A percentile compares a stretch with the other conserved stretches of the same genome.
Evolutionary conservation across 169 alveolate genomes (phyloP).

Genomic region (Plasmodium cynomolgi): DNA sequence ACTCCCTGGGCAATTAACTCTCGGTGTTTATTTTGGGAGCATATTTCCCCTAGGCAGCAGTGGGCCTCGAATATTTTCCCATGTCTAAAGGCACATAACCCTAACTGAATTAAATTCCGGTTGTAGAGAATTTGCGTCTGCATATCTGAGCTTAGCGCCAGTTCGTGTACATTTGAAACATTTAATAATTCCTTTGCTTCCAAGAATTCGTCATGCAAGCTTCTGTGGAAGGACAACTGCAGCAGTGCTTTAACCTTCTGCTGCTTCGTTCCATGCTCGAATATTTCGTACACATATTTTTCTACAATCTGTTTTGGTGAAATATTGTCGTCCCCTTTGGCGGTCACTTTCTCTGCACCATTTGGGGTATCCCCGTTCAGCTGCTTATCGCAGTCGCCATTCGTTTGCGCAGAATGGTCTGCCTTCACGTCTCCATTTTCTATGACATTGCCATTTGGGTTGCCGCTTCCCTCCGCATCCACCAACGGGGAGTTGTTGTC

Average conservation of each 20-base stretch:
- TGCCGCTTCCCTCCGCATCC: not conserved
- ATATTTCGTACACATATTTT: constrained; percentile 82
- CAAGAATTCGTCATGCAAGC: constrained; percentile 90
- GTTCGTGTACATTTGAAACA: constrained; percentile 90
- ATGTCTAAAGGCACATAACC: constrained; percentile 96
- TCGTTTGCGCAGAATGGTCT: not conserved
- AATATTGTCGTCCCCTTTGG: not conserved
- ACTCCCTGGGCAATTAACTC: constrained; percentile 97
- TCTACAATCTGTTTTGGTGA: constrained; percentile 72
- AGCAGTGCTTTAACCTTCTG: constrained; percentile 90
- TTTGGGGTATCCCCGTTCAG: not conserved
- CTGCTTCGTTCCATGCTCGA: constrained; percentile 86
- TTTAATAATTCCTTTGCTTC: constrained; percentile 91
- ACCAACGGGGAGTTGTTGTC: not conserved
- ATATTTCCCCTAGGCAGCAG: constrained; percentile 92
- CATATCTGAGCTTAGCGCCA: constrained; percentile 91
- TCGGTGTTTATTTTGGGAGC: constrained; percentile 93
- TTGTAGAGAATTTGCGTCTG: constrained; percentile 95
- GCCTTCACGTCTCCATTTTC: not conserved
- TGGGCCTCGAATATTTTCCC: constrained; percentile 94
- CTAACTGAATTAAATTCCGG: constrained; percentile 95
- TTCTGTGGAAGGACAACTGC: constrained; percentile 90
- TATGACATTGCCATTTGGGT: not conserved
- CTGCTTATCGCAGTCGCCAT: not conserved
- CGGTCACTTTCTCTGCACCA: not conserved